phyloP scores from a whole-genome alignment of 2,329 filamentous ascomycete genomes.

The Fonsecaea pedrosoi region DNA sequence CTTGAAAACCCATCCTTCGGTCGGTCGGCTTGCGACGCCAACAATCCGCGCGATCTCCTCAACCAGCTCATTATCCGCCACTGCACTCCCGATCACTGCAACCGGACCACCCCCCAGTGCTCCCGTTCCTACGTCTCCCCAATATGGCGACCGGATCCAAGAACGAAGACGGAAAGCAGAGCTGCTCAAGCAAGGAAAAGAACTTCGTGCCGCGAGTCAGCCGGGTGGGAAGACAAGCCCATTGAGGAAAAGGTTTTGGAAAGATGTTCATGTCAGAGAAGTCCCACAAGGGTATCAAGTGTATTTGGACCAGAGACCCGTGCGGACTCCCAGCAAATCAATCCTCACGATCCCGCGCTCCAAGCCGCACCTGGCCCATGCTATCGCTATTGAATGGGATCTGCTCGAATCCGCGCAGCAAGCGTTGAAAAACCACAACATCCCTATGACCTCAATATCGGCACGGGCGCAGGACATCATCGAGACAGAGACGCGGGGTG shows the following conservation, averaged over 20 bases:
- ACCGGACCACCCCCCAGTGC: slow-evolving; percentile 66
- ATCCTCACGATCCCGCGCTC: slow-evolving; percentile 73
- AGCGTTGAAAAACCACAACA: slow-evolving; percentile 82
- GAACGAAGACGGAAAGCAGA: slow-evolving; percentile 60
- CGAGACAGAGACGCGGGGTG: slow-evolving; percentile 65
- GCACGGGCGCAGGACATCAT: slow-evolving; percentile 84
- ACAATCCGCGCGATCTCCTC: slow-evolving; percentile 25
- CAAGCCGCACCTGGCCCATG: slow-evolving; percentile 82
- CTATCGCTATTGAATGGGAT: slow-evolving; percentile 94
- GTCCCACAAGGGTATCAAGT: slow-evolving; percentile 66
- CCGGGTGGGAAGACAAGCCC: slow-evolving; percentile 45
- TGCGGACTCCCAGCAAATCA: slow-evolving; percentile 77
- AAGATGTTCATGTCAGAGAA: slow-evolving; percentile 74
- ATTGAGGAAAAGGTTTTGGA: slow-evolving; percentile 83
- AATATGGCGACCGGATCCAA: slow-evolving; percentile 56
- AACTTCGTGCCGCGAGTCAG: slow-evolving; percentile 49
- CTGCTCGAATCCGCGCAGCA: slow-evolving; percentile 80
- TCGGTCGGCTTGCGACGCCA: slow-evolving; percentile 17
- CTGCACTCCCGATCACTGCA: slow-evolving; percentile 64
- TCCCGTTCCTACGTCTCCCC: slow-evolving; percentile 57
- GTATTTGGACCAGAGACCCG: slow-evolving; percentile 76
- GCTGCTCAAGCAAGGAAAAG: slow-evolving; percentile 54
- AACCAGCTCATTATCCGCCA: slow-evolving; percentile 26
- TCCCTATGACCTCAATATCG: slow-evolving; percentile 84
- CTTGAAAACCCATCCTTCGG: slow-evolving; percentile 9